Conservation (phyloP, 148 eudicot genomes). For the Arbutus unedo region DNA sequence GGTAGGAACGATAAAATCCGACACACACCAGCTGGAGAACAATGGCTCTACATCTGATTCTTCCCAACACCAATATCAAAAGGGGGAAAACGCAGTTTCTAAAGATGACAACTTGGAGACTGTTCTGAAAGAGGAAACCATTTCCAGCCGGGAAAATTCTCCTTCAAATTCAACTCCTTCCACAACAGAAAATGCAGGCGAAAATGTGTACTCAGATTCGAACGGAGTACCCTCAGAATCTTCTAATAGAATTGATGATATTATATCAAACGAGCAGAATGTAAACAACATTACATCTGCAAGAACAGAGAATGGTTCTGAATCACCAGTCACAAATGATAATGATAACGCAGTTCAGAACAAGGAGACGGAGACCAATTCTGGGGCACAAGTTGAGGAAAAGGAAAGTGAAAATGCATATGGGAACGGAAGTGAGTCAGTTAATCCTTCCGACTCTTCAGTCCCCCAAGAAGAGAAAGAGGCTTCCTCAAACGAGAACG, state of each 20-base stretch:
- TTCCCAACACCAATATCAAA: constrained; percentile 25
- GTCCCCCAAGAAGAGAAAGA: constrained; percentile 22
- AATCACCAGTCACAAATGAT: constrained; percentile 17
- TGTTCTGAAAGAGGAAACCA: constrained; percentile 24
- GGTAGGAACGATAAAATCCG: constrained; percentile 18
- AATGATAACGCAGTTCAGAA: not conserved
- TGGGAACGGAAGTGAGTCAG: not conserved
- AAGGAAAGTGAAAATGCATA: constrained; percentile 20
- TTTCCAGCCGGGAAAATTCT: constrained; percentile 7
- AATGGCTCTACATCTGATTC: constrained; percentile 16
- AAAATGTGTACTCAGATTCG: not conserved
- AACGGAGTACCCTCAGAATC: constrained; percentile 23
- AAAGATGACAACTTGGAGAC: constrained; percentile 24
- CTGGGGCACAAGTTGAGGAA: constrained; percentile 15
- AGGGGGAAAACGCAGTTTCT: constrained; percentile 9
- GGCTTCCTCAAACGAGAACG: constrained; percentile 23
- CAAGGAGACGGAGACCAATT: constrained; percentile 12
- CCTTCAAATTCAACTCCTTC: constrained; percentile 14
- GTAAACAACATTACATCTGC: constrained; percentile 14
- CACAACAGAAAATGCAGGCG: constrained; percentile 26
- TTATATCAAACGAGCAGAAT: not conserved
- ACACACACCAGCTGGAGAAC: constrained; percentile 39
- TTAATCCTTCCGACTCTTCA: constrained; percentile 12
- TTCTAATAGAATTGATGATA: constrained; percentile 12
- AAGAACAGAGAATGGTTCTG: constrained; percentile 17